Conservation (phyloP, 805 yeast genomes). For the Wickerhamomyces xylosicus region DNA sequence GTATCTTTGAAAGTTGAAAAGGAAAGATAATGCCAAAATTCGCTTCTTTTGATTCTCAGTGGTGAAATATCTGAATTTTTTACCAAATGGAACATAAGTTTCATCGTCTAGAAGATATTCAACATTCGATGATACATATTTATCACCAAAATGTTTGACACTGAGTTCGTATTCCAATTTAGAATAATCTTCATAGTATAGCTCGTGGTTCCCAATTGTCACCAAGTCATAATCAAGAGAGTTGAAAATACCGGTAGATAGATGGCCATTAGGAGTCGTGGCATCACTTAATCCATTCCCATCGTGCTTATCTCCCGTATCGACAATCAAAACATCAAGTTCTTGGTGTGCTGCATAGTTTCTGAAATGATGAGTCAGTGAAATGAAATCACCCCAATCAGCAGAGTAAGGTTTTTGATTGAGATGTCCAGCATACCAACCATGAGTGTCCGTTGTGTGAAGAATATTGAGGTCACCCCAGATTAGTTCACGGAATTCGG, state of each 20-base stretch:
- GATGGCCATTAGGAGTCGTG: slow-evolving; percentile 59
- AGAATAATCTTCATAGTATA: slow-evolving; percentile 59
- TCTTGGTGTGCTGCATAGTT: slow-evolving; percentile 30
- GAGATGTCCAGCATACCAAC: slow-evolving; percentile 88
- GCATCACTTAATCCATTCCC: slow-evolving; percentile 88
- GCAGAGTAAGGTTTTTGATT: slow-evolving; percentile 63
- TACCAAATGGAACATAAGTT: slow-evolving; percentile 54
- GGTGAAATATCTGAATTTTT: slow-evolving; percentile 49
- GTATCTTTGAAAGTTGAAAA: slow-evolving; percentile 62
- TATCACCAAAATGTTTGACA: slow-evolving; percentile 48
- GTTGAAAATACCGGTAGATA: slow-evolving; percentile 53
- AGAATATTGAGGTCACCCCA: slow-evolving; percentile 75
- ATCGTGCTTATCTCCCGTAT: slow-evolving; percentile 90
- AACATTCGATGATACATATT: slow-evolving; percentile 66
- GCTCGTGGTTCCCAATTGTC: slow-evolving; percentile 87
- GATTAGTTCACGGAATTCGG: slow-evolving; percentile 38
- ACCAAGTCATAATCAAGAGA: slow-evolving; percentile 63
- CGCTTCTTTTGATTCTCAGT: slow-evolving; percentile 44
- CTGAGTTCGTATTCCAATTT: slow-evolving; percentile 52
- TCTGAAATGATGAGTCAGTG: slow-evolving; percentile 49
- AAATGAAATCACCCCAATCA: slow-evolving; percentile 87
- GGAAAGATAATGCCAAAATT: slow-evolving; percentile 64
- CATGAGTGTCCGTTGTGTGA: slow-evolving; percentile 96
- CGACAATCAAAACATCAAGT: slow-evolving; percentile 65
- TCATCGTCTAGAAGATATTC: slow-evolving; percentile 38